Evolutionary conservation across 106 monocot species (phyloP), one percentile per base, ranked within the genome.

Genomic region (Dioscorea dumetorum): DNA sequence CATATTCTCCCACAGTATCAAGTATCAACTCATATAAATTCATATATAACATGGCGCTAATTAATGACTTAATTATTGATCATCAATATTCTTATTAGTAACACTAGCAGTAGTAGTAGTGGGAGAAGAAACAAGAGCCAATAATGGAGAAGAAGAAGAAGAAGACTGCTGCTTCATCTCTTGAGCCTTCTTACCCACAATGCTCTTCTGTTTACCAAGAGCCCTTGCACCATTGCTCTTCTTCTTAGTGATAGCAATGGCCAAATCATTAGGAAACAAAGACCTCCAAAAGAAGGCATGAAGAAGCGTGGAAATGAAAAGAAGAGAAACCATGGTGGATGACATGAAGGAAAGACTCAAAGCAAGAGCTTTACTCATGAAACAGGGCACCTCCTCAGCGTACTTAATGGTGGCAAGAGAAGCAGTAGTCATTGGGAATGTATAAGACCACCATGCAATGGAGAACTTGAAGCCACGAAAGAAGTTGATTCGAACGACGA

Each of bases 391-490:
- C 58, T 70, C 83, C 72, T 88, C 84, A 3, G 95, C 88, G 72
- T 91, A 95, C 73, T 56, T 81, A 67, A 95, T 88, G 12, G 83
- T 72, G 3, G 95, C 95, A 41, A 91, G n/a, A 4, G 95, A 88
- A 13, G 75, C 91, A 10, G 88, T 91, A 14, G 95, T 91, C 91
- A 95, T 95, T 0, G 95, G 95, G 58, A 95, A 95, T 12, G 95
- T 91, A 54, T 95, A 95, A 16, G 95, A 76, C 95, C 95, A 95
- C 95, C 95, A 95, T 22, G 95, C 91, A 48, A 95, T 61, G 16
- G 95, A 95, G 72, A 95, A 95, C 63, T 58, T 79, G 79, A 91
- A 91, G 4, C 95, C 91, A 18, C 88, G 18, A 79, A 95, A 95
- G 88, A 95, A 95, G 52, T 88, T 91, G 79, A 95, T 80, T 32